phyloP scores from a whole-genome alignment of 177 flowering plant genomes.

The Vitis hybrid region DNA sequence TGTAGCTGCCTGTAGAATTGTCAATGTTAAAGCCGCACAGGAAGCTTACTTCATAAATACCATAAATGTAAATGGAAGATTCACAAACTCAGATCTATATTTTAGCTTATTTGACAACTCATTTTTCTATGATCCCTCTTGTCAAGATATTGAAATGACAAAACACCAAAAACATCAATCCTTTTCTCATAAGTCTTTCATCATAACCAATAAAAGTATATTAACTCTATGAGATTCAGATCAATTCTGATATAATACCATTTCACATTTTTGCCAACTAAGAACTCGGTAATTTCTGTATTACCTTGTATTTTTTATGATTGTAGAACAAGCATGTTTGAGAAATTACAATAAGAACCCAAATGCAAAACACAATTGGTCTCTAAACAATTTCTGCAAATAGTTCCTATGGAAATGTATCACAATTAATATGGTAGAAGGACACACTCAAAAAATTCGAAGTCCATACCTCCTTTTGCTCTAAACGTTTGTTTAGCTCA shows the following conservation, averaged over 20 bases:
- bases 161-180: background rate
- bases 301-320: background rate
- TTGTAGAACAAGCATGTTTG: background rate
- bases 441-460: background rate
- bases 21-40: no score
- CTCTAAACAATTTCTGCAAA: background rate
- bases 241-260: background rate
- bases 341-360: background rate
- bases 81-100: no score
- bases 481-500: slow-evolving; percentile 83
- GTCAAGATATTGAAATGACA: background rate
- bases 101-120: no score
- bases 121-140: no score
- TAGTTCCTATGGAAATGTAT: background rate
- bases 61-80: no score
- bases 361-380: background rate
- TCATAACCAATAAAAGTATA: background rate
- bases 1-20: no score
- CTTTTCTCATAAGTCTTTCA: background rate
- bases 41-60: no score
- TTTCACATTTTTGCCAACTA: background rate
- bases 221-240: background rate
- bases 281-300: background rate
- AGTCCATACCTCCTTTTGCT: slow-evolving; percentile 78
- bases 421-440: no score